Conservation (phyloP, 75 land plant species). For the Azolla pinnata region DNA sequence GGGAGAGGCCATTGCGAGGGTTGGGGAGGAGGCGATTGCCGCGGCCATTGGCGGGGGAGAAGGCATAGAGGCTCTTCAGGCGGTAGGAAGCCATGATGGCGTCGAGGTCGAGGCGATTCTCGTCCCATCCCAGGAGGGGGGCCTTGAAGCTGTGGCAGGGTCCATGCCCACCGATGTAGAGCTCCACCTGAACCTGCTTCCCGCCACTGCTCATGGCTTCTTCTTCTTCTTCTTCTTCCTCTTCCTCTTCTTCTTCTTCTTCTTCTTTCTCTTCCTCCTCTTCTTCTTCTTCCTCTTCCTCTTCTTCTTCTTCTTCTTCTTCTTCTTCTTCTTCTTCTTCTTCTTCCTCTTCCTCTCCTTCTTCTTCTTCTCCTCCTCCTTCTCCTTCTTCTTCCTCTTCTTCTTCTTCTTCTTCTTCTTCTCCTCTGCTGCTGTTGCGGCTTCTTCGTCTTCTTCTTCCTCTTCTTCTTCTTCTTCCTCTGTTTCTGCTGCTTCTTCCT, state of each 20-base stretch:
- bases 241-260: neutral
- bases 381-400: neutral
- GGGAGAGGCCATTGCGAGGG: constrained; percentile 62
- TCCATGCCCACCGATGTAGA: constrained; percentile 62
- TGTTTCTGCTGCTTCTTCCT: neutral
- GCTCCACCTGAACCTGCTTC: constrained; percentile 41
- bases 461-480: neutral
- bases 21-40: constrained; percentile 59
- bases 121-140: constrained; percentile 71
- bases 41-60: constrained; percentile 40
- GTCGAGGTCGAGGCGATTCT: constrained; percentile 64
- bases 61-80: constrained; percentile 61
- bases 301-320: neutral
- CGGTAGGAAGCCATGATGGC: constrained; percentile 55
- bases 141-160: constrained; percentile 61
- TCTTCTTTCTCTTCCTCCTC: neutral
- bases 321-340: neutral
- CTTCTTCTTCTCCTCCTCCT: neutral
- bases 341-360: neutral
- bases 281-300: neutral
- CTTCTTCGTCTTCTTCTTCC: neutral
- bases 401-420: neutral
- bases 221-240: neutral
- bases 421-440: neutral
- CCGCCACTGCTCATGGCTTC: neutral